Evolutionary conservation across 2,329 filamentous ascomycete species (phyloP), one percentile per base, ranked within the genome.

Genomic region (Calonectria hongkongensis): DNA sequence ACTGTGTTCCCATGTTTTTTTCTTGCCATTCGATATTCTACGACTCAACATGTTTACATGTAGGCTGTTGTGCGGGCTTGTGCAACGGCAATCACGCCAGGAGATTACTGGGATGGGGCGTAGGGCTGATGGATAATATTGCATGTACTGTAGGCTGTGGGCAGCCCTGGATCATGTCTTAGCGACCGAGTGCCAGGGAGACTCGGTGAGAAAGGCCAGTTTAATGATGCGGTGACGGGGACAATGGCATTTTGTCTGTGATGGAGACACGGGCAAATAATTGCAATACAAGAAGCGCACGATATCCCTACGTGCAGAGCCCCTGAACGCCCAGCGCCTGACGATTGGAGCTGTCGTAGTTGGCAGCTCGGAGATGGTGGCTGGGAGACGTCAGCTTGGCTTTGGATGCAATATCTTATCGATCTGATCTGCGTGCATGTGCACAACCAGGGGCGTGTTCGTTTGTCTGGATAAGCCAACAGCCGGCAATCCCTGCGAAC

Each of bases 341-440:
- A 27, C 4, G 13, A 41, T 36, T 12, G 30, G n/a, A 12, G 21
- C 18, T n/a, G n/a, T 13, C 15, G 16, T 21, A 21, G 21, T 21
- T 21, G 21, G 21, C 21, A 21, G 21, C 21, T 21, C 21, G 21
- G 21, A 21, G 21, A 21, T 33, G 21, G 36, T 39, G 48, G 56
- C 51, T 50, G 66, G 28, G 47, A 33, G 51, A 60, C 27, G 33
- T 18, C 21, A 25, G 25, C 41, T 58, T 39, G 43, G 41, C 39
- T 21, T 70, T 58, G 36, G 21, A 25, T 15, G 28, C 36, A 2
- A 41, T 73, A 80, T 79, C 79, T 80, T 80, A 80, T 80, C 79
- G 79, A 80, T 80, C 79, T 74, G 66, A 80, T 80, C 78, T 77
- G 75, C 63, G 25, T 79, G 79, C 79, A 79, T 79, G 47, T 66